These are phyloP conservation scores for Aspergillus quadrilineatus DNA, from an alignment of 2,329 filamentous ascomycete species.

Conservation along the genomic window DNA sequence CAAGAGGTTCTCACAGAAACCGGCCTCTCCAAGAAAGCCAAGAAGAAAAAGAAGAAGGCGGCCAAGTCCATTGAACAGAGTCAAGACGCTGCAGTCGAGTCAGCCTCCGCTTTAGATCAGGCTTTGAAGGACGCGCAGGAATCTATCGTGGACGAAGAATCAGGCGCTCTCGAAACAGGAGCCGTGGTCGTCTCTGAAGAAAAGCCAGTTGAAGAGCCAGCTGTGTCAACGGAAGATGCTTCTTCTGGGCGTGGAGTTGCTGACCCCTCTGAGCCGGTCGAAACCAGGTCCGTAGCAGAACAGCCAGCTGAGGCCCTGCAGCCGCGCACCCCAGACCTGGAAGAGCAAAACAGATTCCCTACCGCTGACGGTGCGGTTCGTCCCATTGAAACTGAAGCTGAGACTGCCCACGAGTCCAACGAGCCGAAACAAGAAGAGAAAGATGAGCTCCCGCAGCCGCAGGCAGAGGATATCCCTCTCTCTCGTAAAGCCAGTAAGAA, in stretches of 20 bases:
- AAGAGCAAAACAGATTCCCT: neutral
- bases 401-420: neutral
- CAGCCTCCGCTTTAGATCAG: neutral
- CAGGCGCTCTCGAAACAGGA: neutral
- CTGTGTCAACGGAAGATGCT: neutral
- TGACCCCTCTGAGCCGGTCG: neutral
- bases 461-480: constrained; percentile 13
- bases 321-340: neutral
- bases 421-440: constrained; percentile 4
- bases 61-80: constrained; percentile 8
- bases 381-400: neutral
- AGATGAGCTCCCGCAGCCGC: neutral
- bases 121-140: neutral
- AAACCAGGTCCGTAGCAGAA: neutral
- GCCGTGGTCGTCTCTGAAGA: neutral
- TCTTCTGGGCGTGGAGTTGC: neutral
- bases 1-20: constrained; percentile 15
- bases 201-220: neutral
- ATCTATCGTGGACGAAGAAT: neutral
- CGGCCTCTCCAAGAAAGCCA: constrained; percentile 24
- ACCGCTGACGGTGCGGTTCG: neutral
- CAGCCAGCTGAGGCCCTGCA: neutral
- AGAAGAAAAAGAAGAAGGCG: constrained; percentile 30
- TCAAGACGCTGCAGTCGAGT: neutral
- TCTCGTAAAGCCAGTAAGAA: constrained; percentile 22